These are phyloP conservation scores for Emmonsiellopsis sp. DNA, from an alignment of 2,329 filamentous ascomycete species.

Conservation along the genomic window DNA sequence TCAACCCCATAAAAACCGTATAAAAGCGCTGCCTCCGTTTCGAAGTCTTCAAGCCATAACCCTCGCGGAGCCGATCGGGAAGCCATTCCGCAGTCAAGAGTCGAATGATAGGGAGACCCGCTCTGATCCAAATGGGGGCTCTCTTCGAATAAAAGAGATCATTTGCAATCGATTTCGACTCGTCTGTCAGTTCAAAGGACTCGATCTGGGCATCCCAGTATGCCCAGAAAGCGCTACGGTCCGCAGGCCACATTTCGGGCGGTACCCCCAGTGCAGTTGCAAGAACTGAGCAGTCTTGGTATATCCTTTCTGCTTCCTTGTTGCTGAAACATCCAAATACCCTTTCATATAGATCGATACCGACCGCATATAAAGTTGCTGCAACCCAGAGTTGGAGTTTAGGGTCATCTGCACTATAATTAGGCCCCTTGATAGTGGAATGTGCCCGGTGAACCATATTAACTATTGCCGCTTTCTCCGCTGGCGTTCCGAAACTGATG, in stretches of 20 bases:
- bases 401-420: conserved; percentile 9
- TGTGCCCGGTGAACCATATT: conserved; percentile 7
- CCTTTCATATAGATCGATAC: conserved; percentile 6
- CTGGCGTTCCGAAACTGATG: conserved; percentile 8
- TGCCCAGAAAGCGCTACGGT: background rate
- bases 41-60: conserved; percentile 17
- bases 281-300: conserved; percentile 8
- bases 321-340: conserved; percentile 5
- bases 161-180: conserved; percentile 4
- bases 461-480: conserved; percentile 4
- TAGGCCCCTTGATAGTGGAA: conserved; percentile 1
- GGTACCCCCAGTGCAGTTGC: conserved; percentile 10
- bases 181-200: no score
- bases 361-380: conserved; percentile 6
- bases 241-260: conserved; percentile 7
- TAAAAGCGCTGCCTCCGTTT: conserved; percentile 13
- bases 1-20: conserved; percentile 13
- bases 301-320: conserved; percentile 4
- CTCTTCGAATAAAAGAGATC: conserved; percentile 21
- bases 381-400: conserved; percentile 11
- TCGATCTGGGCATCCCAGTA: background rate
- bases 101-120: conserved; percentile 18
- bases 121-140: conserved; percentile 17
- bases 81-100: conserved; percentile 21
- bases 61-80: conserved; percentile 17